Evolutionary conservation across 495 filamentous ascomycete genomes (phyloP).

Genomic region (Penicillium canescens): DNA sequence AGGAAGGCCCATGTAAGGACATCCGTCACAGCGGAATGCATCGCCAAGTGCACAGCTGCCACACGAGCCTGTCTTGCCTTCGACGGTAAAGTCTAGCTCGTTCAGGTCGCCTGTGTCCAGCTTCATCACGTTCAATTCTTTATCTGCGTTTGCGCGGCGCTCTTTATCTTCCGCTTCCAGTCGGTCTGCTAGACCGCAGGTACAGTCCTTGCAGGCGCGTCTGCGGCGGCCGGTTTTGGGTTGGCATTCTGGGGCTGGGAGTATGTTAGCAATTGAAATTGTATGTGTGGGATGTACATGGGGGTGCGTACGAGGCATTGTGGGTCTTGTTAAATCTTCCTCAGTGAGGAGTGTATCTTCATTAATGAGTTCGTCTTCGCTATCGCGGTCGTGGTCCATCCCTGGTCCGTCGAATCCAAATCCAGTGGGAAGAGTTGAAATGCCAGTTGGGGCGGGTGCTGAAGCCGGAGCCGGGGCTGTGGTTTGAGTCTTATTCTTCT

Average conservation of each 20-base stretch:
- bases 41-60: conserved; percentile 92
- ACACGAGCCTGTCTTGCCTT: conserved; percentile 92
- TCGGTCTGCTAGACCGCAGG: conserved; percentile 80
- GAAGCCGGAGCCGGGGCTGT: conserved; percentile 25
- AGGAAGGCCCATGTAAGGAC: conserved; percentile 90
- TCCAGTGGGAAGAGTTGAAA: conserved; percentile 41
- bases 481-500: conserved; percentile 52
- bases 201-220: conserved; percentile 96
- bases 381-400: conserved; percentile 39
- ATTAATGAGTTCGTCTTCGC: conserved; percentile 83
- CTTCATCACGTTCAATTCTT: conserved; percentile 63
- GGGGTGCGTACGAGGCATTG: conserved; percentile 69
- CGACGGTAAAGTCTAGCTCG: conserved; percentile 91
- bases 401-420: conserved; percentile 31
- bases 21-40: conserved; percentile 61
- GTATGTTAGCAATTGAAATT: conserved; percentile 7
- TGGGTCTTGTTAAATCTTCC: conserved; percentile 71
- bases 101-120: conserved; percentile 73
- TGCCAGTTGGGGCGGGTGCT: conserved; percentile 16
- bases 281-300: conserved; percentile 1
- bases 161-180: conserved; percentile 79
- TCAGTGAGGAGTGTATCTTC: conserved; percentile 84
- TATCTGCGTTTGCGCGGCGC: conserved; percentile 62
- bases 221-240: conserved; percentile 89
- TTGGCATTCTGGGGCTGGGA: conserved; percentile 73